Percentiles rank a stretch among this genome's conserved stretches.
These are phyloP conservation scores for Suillus variegatus DNA, from an alignment of 768 basidiomycete genomes.

Conservation along the genomic window DNA sequence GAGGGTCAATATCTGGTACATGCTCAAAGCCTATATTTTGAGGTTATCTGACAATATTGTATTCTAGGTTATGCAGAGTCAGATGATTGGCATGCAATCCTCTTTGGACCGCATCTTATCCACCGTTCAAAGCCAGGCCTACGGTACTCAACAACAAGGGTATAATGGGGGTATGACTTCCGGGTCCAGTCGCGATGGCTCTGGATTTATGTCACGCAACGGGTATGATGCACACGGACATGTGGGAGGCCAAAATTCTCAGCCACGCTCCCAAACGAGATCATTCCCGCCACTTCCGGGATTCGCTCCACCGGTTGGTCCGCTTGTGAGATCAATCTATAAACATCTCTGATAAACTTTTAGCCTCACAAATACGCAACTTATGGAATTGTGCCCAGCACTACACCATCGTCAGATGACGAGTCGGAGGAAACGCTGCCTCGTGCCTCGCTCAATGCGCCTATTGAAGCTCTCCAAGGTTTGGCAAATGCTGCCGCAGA, in stretches of 20 bases:
- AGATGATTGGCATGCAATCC: slow-evolving; percentile 94
- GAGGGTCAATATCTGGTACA: slow-evolving; percentile 84
- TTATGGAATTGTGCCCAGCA: slow-evolving; percentile 86
- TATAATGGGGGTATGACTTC: slow-evolving; percentile 18
- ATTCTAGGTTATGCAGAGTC: slow-evolving; percentile 82
- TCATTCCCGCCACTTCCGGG: slow-evolving; percentile 87
- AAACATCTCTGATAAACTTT: slow-evolving; percentile 19
- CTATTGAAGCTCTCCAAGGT: slow-evolving; percentile 92
- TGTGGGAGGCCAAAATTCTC: slow-evolving; percentile 21
- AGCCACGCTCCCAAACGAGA: slow-evolving; percentile 35
- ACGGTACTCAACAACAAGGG: slow-evolving; percentile 28
- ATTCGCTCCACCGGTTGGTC: slow-evolving; percentile 83
- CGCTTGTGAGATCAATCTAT: slow-evolving; percentile 14
- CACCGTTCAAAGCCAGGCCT: slow-evolving; percentile 53
- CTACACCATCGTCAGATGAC: slow-evolving; percentile 84
- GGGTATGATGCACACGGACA: slow-evolving; percentile 38
- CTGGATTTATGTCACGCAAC: slow-evolving; percentile 33
- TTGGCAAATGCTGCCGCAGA: slow-evolving; percentile 95
- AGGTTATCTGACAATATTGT: slow-evolving; percentile 3
- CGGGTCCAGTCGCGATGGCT: slow-evolving; percentile 25
- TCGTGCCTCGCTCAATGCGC: slow-evolving; percentile 81
- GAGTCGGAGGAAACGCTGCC: slow-evolving; percentile 90
- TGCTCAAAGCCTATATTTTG: slow-evolving; percentile 5
- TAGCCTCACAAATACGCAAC: slow-evolving; percentile 90
- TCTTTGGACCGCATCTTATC: slow-evolving; percentile 81